Base-by-base conservation (phyloP, 305 asterid species). In the Plantago coronopus region DNA sequence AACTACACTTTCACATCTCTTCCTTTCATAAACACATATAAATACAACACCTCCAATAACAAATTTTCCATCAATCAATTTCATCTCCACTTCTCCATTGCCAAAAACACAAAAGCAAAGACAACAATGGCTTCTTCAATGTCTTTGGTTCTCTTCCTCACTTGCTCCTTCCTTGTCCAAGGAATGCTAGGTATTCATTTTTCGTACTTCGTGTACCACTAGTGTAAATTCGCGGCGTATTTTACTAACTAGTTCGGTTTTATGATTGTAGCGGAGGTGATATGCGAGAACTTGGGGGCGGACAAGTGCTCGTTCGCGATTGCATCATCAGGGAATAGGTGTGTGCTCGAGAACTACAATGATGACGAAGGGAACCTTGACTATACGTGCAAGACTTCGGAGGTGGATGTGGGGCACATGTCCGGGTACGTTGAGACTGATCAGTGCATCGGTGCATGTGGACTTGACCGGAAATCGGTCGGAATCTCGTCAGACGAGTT, bases 311-410 rank as follows among this genome's bases (percentile, higher is more conserved):
- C 95, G 3, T 84, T 80, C 48, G 73, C 98, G 20, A 76, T 91
- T 42, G 78, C 95, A 15, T 85, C 98, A 12, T 76, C 98, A 11
- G 98, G 96, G 46, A 83, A 86, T 74, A 81, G 98, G 63, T 91
- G 98, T 61, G 72, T 82, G 74, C 47, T 88, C 64, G 98, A 88
- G 80, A 83, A 79, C 22, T 77, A 57, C 71, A 43, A 46, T 48
- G 57, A 63, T 19, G 71, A 59, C 17, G 78, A 68, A 5, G 88
- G 85, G 1, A 66, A 50, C 63, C 63, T 73, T 13, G 77, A 54
- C 2, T 84, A 73, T 73, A 81, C 79, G 57, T 91, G 98, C 74
- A 80, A 80, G 72, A 75, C 95, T 9, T 86, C 98, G 23, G 90
- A 82, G 69, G 91, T 84, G 27, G 65, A 79, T 5, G 86, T 81